Percentiles rank a stretch among this genome's conserved stretches.
These are phyloP conservation scores for Colletotrichum aenigma DNA, from an alignment of 2,329 filamentous ascomycete species.

Conservation along the genomic window DNA sequence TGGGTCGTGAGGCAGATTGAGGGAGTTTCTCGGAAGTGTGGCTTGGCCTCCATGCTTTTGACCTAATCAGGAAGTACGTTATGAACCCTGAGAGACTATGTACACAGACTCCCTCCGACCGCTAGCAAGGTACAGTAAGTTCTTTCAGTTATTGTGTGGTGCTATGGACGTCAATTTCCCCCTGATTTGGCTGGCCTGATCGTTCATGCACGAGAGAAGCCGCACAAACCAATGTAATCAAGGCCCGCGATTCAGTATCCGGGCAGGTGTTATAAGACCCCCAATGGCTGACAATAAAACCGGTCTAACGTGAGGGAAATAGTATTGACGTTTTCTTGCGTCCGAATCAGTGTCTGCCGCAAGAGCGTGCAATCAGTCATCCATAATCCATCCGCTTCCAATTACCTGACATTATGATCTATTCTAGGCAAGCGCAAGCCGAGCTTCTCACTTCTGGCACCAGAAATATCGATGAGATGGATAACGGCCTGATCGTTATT, in stretches of 20 bases:
- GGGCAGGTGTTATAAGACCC: not conserved
- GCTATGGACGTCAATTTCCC: not conserved
- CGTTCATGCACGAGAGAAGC: not conserved
- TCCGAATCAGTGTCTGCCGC: not conserved
- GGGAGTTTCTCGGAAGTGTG: not conserved
- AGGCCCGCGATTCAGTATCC: not conserved
- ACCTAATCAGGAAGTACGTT: not conserved
- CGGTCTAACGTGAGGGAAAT: not conserved
- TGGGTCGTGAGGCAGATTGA: slow-evolving; percentile 8
- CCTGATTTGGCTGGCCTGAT: not conserved
- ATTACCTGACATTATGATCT: not conserved
- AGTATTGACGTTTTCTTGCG: not conserved
- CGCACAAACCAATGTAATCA: not conserved
- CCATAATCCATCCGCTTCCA: not conserved
- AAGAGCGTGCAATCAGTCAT: not conserved
- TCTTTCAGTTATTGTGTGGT: not conserved
- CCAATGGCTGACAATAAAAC: too few species aligned
- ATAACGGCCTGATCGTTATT: not conserved
- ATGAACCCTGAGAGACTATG: not conserved
- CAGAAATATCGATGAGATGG: not conserved
- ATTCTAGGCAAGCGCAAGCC: not conserved
- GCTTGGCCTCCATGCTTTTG: not conserved
- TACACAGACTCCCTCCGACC: not conserved
- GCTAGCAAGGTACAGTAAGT: not conserved
- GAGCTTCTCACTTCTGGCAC: rapidly evolving